Evolutionary conservation across 2,329 filamentous ascomycete genomes (phyloP).

Genomic region (Aspergillus vadensis): DNA sequence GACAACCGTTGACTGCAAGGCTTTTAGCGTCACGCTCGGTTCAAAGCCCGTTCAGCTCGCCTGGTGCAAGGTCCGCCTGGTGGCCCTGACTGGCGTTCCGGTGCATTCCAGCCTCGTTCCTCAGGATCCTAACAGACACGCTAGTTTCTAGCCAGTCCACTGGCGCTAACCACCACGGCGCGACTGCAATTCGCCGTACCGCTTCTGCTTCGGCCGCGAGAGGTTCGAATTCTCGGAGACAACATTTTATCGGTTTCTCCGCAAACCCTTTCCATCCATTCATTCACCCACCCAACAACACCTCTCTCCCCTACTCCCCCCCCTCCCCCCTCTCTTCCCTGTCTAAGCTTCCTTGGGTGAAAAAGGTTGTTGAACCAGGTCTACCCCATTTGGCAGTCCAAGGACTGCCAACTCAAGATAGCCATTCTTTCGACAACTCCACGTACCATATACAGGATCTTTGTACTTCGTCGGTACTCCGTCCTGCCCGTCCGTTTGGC

Average conservation of each 20-base stretch:
- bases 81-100: conserved; percentile 21
- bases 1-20: conserved; percentile 17
- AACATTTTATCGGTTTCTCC: conserved; percentile 15
- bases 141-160: conserved; percentile 2
- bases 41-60: conserved; percentile 17
- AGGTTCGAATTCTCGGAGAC: conserved; percentile 21
- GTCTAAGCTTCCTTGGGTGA: conserved; percentile 3
- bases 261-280: conserved; percentile 17
- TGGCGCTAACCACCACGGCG: neutral
- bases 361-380: neutral
- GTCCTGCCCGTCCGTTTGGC: conserved; percentile 7
- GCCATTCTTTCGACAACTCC: neutral
- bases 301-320: neutral
- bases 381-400: neutral
- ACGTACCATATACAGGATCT: neutral
- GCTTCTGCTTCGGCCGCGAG: conserved; percentile 14
- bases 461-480: neutral
- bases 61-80: conserved; percentile 24
- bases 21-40: conserved; percentile 24
- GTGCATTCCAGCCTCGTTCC: conserved; percentile 13
- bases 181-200: conserved; percentile 2
- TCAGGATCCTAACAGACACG: conserved; percentile 9
- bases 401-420: neutral
- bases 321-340: neutral
- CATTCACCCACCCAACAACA: neutral